These are phyloP conservation scores for Cryptococcus sp. DNA, from an alignment of 1,284 basidiomycete genomes.

Conservation along the genomic window DNA sequence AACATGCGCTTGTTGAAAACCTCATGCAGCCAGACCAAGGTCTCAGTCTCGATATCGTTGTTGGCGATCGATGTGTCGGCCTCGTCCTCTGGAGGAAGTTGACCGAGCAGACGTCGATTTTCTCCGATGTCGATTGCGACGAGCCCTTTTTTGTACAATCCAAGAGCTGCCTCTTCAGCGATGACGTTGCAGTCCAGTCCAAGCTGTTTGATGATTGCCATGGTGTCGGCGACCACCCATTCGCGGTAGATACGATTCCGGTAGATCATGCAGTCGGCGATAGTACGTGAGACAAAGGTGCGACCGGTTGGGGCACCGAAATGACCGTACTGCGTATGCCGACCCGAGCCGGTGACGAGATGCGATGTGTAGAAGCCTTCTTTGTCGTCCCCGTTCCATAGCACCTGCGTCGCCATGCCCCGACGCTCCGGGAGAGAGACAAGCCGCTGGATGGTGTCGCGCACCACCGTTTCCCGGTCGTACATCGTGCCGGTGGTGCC, in stretches of 20 bases:
- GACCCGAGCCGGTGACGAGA: slow-evolving; percentile 10
- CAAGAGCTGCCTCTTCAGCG: slow-evolving; percentile 6
- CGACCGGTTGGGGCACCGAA: slow-evolving; percentile 10
- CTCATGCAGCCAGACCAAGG: slow-evolving; percentile 9
- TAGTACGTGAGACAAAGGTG: slow-evolving; percentile 11
- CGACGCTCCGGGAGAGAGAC: slow-evolving; percentile 11
- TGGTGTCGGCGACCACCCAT: slow-evolving; percentile 13
- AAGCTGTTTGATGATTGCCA: slow-evolving; percentile 12
- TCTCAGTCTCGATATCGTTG: slow-evolving; percentile 9
- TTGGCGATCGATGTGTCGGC: slow-evolving; percentile 10
- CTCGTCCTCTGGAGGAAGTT: slow-evolving; percentile 3
- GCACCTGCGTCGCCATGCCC: slow-evolving; percentile 9
- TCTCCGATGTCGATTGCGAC: slow-evolving; percentile 10
- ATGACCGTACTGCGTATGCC: slow-evolving; percentile 9
- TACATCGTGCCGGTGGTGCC: slow-evolving; percentile 10
- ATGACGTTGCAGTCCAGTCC: slow-evolving; percentile 6
- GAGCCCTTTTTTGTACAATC: slow-evolving; percentile 7
- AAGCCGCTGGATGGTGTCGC: slow-evolving; percentile 11
- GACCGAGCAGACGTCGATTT: slow-evolving; percentile 8
- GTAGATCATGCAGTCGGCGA: slow-evolving; percentile 14
- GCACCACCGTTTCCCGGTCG: slow-evolving; percentile 10
- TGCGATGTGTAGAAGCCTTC: slow-evolving; percentile 14
- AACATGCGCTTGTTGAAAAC: slow-evolving; percentile 14
- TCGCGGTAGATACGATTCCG: slow-evolving; percentile 11
- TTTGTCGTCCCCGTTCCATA: slow-evolving; percentile 11